Conservation (phyloP, 345 rosid genomes). For the Eucalyptus erythrocorys region DNA sequence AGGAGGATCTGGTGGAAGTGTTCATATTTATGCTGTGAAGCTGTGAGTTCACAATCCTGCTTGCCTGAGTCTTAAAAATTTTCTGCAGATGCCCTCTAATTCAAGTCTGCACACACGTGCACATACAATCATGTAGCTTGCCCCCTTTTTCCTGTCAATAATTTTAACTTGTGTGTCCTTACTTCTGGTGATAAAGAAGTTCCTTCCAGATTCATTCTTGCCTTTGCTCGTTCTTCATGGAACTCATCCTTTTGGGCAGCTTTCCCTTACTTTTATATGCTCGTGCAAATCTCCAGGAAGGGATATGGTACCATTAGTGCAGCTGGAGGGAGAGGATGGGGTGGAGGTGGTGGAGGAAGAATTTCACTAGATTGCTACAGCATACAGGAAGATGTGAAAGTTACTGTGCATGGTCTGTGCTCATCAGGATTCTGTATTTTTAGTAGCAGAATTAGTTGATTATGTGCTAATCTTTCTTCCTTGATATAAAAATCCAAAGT, state of each 20-base stretch:
- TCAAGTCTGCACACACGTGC: background rate
- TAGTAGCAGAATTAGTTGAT: constrained; percentile 3
- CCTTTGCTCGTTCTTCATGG: background rate
- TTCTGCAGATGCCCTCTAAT: background rate
- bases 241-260: background rate
- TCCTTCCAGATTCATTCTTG: background rate
- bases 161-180: background rate
- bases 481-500: background rate
- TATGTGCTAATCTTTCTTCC: constrained; percentile 2
- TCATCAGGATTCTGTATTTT: background rate
- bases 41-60: constrained; percentile 39
- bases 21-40: constrained; percentile 48
- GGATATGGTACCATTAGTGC: constrained; percentile 82
- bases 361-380: constrained; percentile 89
- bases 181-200: background rate
- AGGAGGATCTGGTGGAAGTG: constrained; percentile 99
- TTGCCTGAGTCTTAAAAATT: background rate
- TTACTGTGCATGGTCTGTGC: constrained; percentile 84
- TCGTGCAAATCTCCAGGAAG: constrained; percentile 47
- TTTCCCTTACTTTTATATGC: background rate
- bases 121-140: background rate
- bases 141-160: background rate
- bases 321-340: constrained; percentile 90
- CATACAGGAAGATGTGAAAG: constrained; percentile 84
- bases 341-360: constrained; percentile 99